Conservation (phyloP, 2,329 filamentous ascomycete species). For the Aspergillus jensenii region DNA sequence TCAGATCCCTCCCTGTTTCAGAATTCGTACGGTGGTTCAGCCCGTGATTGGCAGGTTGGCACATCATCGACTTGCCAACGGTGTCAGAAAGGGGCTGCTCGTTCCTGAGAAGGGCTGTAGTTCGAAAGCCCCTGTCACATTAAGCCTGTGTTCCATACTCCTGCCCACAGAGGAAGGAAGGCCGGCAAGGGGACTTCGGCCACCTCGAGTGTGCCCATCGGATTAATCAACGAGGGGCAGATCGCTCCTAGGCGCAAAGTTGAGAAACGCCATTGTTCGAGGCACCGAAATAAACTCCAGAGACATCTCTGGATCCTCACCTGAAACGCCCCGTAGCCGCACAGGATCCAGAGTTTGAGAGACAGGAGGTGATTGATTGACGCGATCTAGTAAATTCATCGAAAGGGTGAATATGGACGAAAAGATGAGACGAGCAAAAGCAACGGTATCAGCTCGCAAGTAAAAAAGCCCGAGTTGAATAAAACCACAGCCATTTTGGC, state of each 20-base stretch:
- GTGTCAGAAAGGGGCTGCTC: constrained; percentile 1
- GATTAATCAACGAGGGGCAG: background rate
- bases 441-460: background rate
- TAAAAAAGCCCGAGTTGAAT: background rate
- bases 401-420: background rate
- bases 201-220: background rate
- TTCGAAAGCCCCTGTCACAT: background rate
- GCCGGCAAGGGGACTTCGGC: background rate
- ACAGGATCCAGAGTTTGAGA: background rate
- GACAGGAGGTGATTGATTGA: background rate
- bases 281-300: background rate
- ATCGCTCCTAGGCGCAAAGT: background rate
- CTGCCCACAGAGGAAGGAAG: background rate
- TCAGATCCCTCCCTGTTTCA: constrained; percentile 18
- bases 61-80: background rate
- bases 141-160: background rate
- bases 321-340: constrained; percentile 3
- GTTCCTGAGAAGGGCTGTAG: background rate
- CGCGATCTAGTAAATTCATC: background rate
- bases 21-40: constrained; percentile 3
- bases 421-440: background rate
- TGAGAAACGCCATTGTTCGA: background rate
- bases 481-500: background rate
- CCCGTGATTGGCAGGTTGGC: constrained; percentile 1
- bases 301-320: constrained; percentile 2